phyloP scores from a whole-genome alignment of 106 monocot species.

The Dactylorhiza incarnata region DNA sequence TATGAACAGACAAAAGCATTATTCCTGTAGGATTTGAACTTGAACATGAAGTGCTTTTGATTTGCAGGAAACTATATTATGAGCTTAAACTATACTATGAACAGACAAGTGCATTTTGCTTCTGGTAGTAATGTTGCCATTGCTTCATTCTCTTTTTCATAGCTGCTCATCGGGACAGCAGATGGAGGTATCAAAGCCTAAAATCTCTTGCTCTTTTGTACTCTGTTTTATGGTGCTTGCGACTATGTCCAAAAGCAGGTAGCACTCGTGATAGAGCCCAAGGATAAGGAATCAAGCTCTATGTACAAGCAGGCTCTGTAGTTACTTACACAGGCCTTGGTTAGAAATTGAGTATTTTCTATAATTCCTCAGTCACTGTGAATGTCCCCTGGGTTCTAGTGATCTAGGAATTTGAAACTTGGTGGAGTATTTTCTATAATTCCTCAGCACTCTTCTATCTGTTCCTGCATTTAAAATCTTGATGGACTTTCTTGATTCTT shows the following conservation, averaged over 20 bases:
- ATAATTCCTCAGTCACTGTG: not conserved
- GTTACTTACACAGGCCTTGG: slow-evolving; percentile 84
- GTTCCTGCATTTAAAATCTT: not conserved
- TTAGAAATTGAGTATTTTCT: not conserved
- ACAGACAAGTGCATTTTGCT: too few relatives aligned
- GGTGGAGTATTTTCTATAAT: too few relatives aligned
- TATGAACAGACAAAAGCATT: too few relatives aligned
- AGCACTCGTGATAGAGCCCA: slow-evolving; percentile 89
- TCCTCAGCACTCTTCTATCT: too few relatives aligned
- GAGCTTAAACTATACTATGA: too few relatives aligned
- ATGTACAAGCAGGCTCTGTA: slow-evolving; percentile 98
- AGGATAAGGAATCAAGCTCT: slow-evolving; percentile 87
- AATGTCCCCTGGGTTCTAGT: not conserved
- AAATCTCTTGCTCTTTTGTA: not conserved
- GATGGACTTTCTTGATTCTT: not conserved
- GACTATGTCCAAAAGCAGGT: slow-evolving; percentile 41
- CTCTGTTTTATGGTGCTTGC: not conserved
- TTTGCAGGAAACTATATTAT: too few relatives aligned
- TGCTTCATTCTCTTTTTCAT: too few relatives aligned
- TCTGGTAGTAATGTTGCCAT: too few relatives aligned
- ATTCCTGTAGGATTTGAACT: too few relatives aligned
- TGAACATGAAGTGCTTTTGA: too few relatives aligned
- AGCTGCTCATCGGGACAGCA: too few relatives aligned
- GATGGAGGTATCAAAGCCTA: too few relatives aligned
- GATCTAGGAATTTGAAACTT: not conserved